These are phyloP conservation scores for Colletotrichum sp. DNA, from an alignment of 2,329 filamentous ascomycete species.

Conservation along the genomic window DNA sequence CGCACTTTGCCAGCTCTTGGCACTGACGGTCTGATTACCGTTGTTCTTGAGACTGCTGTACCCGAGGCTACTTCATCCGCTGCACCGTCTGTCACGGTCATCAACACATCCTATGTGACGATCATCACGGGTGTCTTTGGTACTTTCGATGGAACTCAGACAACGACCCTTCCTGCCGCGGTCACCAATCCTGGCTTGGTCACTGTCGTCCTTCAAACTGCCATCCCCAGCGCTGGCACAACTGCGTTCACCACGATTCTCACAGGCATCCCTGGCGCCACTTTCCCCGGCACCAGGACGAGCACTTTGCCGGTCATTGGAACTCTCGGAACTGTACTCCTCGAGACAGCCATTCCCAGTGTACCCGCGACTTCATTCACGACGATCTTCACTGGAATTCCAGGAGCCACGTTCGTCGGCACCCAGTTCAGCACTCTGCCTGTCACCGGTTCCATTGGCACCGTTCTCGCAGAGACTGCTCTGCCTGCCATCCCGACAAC, in stretches of 20 bases:
- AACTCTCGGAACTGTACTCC: background rate
- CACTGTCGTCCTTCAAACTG: constrained; percentile 6
- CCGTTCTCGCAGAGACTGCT: background rate
- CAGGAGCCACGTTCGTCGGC: background rate
- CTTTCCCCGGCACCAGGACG: background rate
- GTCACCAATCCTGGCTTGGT: background rate
- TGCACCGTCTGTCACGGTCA: background rate
- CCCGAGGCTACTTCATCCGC: background rate
- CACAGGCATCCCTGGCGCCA: background rate
- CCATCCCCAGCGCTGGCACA: background rate
- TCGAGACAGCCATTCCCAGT: background rate
- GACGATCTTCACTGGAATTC: background rate
- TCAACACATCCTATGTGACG: background rate
- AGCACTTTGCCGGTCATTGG: background rate
- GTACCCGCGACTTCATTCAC: background rate
- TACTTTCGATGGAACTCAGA: background rate
- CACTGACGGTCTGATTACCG: background rate
- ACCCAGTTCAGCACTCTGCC: background rate
- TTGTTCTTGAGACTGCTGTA: background rate
- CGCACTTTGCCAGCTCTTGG: background rate
- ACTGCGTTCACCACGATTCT: background rate
- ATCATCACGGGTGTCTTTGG: constrained; percentile 1
- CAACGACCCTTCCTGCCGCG: background rate
- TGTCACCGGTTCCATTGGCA: background rate
- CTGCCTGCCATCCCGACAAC: background rate